Evolutionary conservation across 257 asterid species (phyloP).

Genomic region (Nicotiana paniculata): DNA sequence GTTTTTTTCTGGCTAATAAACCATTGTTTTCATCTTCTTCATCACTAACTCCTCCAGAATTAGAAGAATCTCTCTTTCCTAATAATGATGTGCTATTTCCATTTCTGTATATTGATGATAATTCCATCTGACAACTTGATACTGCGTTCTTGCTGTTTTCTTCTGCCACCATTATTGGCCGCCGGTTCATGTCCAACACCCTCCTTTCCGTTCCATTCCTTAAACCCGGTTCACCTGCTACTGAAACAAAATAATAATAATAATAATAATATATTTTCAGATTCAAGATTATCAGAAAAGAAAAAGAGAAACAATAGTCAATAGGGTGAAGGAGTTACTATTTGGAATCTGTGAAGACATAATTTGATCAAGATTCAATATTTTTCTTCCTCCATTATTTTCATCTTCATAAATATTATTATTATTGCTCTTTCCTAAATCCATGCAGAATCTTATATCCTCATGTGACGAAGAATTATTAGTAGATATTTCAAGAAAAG

Average conservation of each 20-base stretch:
- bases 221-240: slow-evolving; percentile 27
- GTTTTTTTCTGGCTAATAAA: slow-evolving; percentile 46
- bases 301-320: too few species aligned
- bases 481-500: slow-evolving; percentile 34
- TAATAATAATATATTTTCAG: too few species aligned
- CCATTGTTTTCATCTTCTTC: slow-evolving; percentile 43
- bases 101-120: slow-evolving; percentile 17
- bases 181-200: slow-evolving; percentile 26
- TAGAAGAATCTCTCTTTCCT: slow-evolving; percentile 32
- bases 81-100: background rate
- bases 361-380: slow-evolving; percentile 57
- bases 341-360: slow-evolving; percentile 25
- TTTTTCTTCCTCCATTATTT: background rate
- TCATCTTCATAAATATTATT: background rate
- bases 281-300: too few species aligned
- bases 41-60: slow-evolving; percentile 54
- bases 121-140: slow-evolving; percentile 39
- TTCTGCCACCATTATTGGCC: slow-evolving; percentile 12
- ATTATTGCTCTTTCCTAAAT: slow-evolving; percentile 8
- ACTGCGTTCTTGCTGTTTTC: slow-evolving; percentile 29
- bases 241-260: slow-evolving; percentile 10
- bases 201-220: slow-evolving; percentile 8
- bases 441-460: slow-evolving; percentile 79
- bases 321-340: slow-evolving; percentile 22
- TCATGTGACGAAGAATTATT: background rate